Evolutionary conservation across 176 grass and related monocot species (phyloP).

Genomic region (Alloteropsis semialata): DNA sequence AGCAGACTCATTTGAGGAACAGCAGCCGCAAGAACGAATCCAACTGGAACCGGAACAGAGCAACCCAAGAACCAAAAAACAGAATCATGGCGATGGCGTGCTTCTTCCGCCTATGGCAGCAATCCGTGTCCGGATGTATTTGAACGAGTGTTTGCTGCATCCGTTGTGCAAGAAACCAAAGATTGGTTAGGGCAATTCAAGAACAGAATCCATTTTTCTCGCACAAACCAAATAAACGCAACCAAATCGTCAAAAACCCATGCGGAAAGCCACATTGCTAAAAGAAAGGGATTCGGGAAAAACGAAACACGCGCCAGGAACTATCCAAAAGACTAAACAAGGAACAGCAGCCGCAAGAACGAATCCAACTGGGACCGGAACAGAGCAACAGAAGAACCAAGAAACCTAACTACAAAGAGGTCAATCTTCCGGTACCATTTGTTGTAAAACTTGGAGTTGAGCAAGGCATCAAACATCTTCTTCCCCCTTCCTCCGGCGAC

Average conservation of each 20-base stretch:
- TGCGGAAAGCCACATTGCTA: no score
- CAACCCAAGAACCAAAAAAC: constrained; percentile 23
- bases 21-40: neutral
- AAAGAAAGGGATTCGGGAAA: neutral
- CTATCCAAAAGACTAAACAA: neutral
- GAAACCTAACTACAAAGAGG: constrained; percentile 2
- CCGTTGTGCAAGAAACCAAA: no score
- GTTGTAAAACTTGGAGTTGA: constrained; percentile 79
- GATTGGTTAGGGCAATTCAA: no score
- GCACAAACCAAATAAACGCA: no score
- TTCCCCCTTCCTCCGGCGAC: neutral
- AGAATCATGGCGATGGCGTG: no score
- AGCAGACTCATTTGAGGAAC: neutral
- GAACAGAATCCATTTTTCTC: no score
- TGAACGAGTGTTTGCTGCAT: no score
- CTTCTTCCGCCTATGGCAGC: no score
- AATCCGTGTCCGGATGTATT: no score
- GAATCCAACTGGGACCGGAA: neutral
- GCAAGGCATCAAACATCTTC: constrained; percentile 70
- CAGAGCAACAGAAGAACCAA: constrained; percentile 8
- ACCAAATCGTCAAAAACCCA: no score
- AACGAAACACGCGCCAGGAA: neutral
- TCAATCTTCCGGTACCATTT: constrained; percentile 42
- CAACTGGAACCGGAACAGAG: neutral
- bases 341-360: neutral